Evolutionary conservation across 2,329 filamentous ascomycete genomes (phyloP).

Genomic region (Neonectria punicea): DNA sequence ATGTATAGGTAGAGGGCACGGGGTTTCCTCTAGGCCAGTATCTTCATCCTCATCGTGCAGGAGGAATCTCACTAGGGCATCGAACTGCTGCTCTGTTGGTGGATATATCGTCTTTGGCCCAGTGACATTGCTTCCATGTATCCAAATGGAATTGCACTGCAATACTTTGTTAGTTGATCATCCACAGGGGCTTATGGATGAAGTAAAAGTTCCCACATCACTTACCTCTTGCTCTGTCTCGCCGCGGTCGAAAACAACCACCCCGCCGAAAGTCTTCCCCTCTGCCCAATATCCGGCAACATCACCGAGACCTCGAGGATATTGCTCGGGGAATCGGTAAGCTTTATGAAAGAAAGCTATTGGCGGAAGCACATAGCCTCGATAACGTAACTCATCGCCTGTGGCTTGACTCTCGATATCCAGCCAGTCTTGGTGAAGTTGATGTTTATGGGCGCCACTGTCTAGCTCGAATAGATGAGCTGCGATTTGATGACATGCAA

Average conservation of each 20-base stretch:
- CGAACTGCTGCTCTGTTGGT: conserved; percentile 1
- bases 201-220: not conserved
- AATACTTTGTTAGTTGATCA: not conserved
- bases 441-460: too few relatives aligned
- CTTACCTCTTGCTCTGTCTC: conserved; percentile 30
- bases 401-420: too few relatives aligned
- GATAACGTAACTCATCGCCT: too few relatives aligned
- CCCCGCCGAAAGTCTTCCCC: conserved; percentile 1
- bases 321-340: too few relatives aligned
- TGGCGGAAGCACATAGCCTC: too few relatives aligned
- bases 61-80: conserved; percentile 2
- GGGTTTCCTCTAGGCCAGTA: not conserved
- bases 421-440: too few relatives aligned
- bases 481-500: too few relatives aligned
- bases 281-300: too few relatives aligned
- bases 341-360: too few relatives aligned
- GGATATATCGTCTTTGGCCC: conserved; percentile 10
- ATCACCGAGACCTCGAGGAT: too few relatives aligned
- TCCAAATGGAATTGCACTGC: conserved; percentile 17
- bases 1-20: conserved; percentile 11
- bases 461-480: too few relatives aligned
- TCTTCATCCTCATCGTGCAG: not conserved
- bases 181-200: too few relatives aligned
- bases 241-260: conserved; percentile 44
- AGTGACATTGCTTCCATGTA: not conserved